These are phyloP conservation scores for Sphagnum tenellum DNA, from an alignment of 225 moss, liverwort and hornwort species.

Conservation along the genomic window DNA sequence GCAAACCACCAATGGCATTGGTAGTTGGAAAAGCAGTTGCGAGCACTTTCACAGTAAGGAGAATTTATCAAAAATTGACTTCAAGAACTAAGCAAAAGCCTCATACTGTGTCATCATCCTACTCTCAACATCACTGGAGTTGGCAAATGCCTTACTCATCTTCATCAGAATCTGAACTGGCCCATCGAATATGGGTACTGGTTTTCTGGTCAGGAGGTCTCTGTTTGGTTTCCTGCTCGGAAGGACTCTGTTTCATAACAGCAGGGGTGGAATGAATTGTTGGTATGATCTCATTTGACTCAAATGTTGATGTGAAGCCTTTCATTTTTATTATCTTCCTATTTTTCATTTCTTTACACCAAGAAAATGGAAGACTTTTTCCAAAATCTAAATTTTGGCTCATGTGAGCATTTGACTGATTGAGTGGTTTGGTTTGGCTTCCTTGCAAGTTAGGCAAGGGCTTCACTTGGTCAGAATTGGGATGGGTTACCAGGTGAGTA, in stretches of 20 bases:
- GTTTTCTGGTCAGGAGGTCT: background rate
- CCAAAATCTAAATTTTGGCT: background rate
- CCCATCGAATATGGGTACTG: conserved; percentile 7
- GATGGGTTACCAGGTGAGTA: background rate
- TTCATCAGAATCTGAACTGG: conserved; percentile 10
- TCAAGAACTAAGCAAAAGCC: too few species aligned
- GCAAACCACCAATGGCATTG: too few species aligned
- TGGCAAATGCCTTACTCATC: too few species aligned
- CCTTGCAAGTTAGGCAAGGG: background rate
- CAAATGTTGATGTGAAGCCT: conserved; percentile 11
- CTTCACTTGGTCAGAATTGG: background rate
- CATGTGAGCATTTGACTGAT: background rate
- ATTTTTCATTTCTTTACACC: background rate
- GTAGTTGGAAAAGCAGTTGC: too few species aligned
- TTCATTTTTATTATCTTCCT: conserved; percentile 8
- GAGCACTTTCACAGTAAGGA: too few species aligned
- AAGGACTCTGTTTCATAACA: background rate
- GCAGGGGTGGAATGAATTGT: background rate
- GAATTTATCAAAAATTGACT: too few species aligned
- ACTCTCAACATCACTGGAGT: too few species aligned
- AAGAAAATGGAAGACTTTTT: background rate
- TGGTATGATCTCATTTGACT: background rate
- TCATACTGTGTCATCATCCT: too few species aligned
- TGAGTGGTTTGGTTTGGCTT: background rate
- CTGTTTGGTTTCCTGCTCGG: background rate